Evolutionary conservation across 1,284 basidiomycete genomes (phyloP), one percentile per base, ranked within the genome.

Genomic region (Pyrrhoderma noxium): DNA sequence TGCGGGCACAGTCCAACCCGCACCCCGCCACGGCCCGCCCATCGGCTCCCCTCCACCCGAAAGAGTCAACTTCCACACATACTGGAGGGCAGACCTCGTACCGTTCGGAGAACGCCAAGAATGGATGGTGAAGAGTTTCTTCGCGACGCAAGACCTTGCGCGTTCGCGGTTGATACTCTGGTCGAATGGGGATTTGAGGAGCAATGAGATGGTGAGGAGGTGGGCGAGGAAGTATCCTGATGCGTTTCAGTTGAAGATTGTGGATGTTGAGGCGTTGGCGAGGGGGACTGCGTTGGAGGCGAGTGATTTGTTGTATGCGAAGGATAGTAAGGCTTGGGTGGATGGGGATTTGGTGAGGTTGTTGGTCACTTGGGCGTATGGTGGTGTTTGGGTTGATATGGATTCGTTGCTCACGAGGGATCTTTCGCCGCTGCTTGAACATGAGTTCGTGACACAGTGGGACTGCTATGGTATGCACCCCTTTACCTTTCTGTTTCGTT

Each of bases 351-450:
- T 94, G 37, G 74, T 95, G 23, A 72, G 93, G 45, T 64, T 97
- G 52, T 71, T 97, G 37, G 79, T 93, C 38, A 69, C 95, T n/a
- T 95, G 91, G 89, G 80, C 80, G 56, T 82, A 80, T 61, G 93
- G 93, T 3, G 93, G 93, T 2, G 77, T 93, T 31, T 97, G 93
- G 93, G 76, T 95, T 55, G 93, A 97, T 65, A 95, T 96, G 90
- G 93, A 96, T 67, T 86, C 86, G 58, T 74, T 97, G 52, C 67
- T 95, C 56, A 93, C 90, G 40, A 71, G 93, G 47, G 86, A 91
- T 66, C 69, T 96, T 19, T 73, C 82, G 3, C 89, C 91, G 3
- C 70, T 96, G 51, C 70, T 87, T 5, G 93, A 95, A 65, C 86
- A 89, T 61, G 93, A 97, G 66, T 97, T 93, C 65, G 88, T 96